These are phyloP conservation scores for Carex pumila DNA, from an alignment of 176 grass and related monocot genomes.

Conservation along the genomic window DNA sequence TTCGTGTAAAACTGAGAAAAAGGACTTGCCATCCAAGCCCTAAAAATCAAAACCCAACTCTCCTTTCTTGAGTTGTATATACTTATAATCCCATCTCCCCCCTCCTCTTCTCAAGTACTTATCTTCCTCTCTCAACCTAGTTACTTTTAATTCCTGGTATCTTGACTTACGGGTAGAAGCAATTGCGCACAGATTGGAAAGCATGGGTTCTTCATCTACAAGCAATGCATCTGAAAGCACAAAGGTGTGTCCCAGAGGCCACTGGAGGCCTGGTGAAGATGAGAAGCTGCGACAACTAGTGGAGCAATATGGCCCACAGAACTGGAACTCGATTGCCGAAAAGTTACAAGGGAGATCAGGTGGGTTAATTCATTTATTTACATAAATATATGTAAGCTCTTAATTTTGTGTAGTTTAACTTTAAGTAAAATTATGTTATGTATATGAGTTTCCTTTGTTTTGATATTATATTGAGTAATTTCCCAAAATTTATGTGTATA, in stretches of 20 bases:
- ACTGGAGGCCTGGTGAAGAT: constrained; percentile 84
- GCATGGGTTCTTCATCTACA: constrained; percentile 47
- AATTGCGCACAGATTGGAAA: constrained; percentile 1
- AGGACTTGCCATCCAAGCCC: constrained; percentile 60
- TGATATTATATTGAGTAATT: background rate
- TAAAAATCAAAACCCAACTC: constrained; percentile 27
- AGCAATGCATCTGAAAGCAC: constrained; percentile 47
- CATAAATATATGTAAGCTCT: background rate
- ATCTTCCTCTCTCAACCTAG: background rate
- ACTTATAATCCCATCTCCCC: constrained; percentile 14
- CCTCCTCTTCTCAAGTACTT: background rate
- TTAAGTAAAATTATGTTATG: background rate
- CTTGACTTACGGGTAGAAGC: background rate
- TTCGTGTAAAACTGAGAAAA: constrained; percentile 72
- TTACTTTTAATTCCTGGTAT: background rate
- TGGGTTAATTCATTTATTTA: constrained; percentile 10
- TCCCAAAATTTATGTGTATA: background rate
- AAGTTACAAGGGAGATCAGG: constrained; percentile 94
- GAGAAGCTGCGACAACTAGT: constrained; percentile 70
- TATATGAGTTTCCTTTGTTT: background rate
- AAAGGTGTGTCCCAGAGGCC: constrained; percentile 63
- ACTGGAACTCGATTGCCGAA: constrained; percentile 96
- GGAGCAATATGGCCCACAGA: constrained; percentile 77
- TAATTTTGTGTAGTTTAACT: background rate
- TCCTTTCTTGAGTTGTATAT: background rate